Base-by-base conservation (phyloP, 2,329 filamentous ascomycete genomes). In the Alternaria atra region DNA sequence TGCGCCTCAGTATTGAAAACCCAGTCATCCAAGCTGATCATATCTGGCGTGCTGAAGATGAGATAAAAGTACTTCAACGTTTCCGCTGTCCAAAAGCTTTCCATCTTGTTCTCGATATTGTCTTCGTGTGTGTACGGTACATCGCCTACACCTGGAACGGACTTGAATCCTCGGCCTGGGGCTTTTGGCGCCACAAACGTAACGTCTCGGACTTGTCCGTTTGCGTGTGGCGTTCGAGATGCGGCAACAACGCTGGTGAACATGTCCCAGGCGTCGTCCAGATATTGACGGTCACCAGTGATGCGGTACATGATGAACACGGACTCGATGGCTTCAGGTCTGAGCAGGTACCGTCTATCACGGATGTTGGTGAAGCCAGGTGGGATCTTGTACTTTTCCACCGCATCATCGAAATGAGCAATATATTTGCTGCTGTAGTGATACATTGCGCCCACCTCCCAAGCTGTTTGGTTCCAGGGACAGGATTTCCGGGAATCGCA, bases 241-340 rank as follows among this genome's bases (percentile, higher is more conserved):
- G 76, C 73, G 15, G 76, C 71, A 17, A 77, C 70, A 40, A 84
- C 79, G 8, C 76, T 69, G n/a, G 66, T 68, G 64, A 83, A 84
- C 81, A 84, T 84, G 15, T 80, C 73, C 82, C 82, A 84, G 3
- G 82, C 82, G 13, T 73, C 72, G 8, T 83, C 80, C 23, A 79
- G 69, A 32, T 80, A 78, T 57, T 71, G 76, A 32, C 76, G 76
- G 55, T 86, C 81, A 6, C 85, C 86, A 0, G 86, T 88, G 60
- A 87, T 84, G 39, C 86, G 84, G 68, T 88, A 87, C 73, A 88
- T 79, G 66, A 88, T 80, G 73, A 88, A 88, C 8, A 88, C 82
- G 1, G 82, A 85, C 68, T 89, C 86, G 60, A 89, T 85, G 2
- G 86, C 86, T 74, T 89, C 86, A 0, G 86, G 83, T 4, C 83